Conservation (phyloP, 1,284 basidiomycete species). For the Neolentinus lepideus region DNA sequence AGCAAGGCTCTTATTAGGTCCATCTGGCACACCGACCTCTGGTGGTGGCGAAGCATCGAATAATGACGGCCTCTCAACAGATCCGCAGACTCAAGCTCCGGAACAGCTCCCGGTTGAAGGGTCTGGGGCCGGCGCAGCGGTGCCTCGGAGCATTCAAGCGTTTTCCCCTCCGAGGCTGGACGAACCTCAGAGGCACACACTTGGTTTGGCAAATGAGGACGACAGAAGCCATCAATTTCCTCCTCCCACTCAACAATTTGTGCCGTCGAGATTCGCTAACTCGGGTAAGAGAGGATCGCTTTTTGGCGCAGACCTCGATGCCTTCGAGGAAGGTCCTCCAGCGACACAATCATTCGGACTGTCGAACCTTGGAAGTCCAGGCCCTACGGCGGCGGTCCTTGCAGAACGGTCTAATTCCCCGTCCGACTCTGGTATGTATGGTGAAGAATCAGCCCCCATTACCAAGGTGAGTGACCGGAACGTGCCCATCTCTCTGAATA, state of each 20-base stretch:
- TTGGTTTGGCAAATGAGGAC: no score
- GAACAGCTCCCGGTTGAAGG: neutral
- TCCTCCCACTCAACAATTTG: neutral
- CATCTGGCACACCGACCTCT: constrained; percentile 7
- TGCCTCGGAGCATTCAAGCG: constrained; percentile 17
- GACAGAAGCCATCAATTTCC: constrained; percentile 1
- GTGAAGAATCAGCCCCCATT: neutral
- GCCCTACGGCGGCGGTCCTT: neutral
- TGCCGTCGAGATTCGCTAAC: constrained; percentile 9
- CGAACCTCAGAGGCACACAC: no score
- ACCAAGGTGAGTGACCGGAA: neutral
- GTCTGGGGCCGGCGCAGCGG: neutral
- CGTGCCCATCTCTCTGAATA: neutral
- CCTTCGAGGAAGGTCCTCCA: constrained; percentile 14
- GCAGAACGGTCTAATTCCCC: neutral
- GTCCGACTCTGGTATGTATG: neutral
- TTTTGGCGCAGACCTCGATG: constrained; percentile 1
- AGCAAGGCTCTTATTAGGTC: constrained; percentile 41
- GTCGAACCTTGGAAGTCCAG: constrained; percentile 20
- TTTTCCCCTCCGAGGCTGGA: no score
- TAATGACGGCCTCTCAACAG: neutral
- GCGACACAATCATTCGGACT: constrained; percentile 30
- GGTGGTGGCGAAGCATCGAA: neutral
- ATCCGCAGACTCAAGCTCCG: neutral
- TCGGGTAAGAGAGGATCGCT: constrained; percentile 3